Conservation (phyloP, 805 yeast species). For the Metschnikowia baotianmanensis region DNA sequence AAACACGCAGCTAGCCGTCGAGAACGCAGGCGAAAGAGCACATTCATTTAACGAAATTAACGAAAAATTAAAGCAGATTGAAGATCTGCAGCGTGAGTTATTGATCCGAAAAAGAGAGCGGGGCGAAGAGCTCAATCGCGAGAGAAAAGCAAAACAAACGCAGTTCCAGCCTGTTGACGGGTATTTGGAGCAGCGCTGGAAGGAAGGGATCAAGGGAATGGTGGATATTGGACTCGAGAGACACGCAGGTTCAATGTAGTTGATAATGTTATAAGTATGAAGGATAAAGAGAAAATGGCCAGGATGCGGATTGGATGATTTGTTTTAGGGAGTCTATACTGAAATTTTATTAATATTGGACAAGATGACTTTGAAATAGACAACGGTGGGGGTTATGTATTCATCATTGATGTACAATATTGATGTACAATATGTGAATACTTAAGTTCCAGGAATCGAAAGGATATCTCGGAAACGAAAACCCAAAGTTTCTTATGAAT, state of each 20-base stretch:
- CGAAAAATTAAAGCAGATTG: conserved; percentile 23
- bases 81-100: conserved; percentile 20
- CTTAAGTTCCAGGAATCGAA: no score
- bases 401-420: no score
- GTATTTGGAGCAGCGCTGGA: conserved; percentile 50
- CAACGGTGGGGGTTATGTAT: no score
- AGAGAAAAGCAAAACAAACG: conserved; percentile 43
- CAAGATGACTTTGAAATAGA: no score
- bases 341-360: no score
- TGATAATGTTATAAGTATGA: neutral
- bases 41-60: conserved; percentile 32
- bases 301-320: no score
- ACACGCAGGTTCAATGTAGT: neutral
- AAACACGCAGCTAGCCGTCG: conserved; percentile 34
- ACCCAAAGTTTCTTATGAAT: no score
- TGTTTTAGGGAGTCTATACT: no score
- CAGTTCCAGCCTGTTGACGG: conserved; percentile 44
- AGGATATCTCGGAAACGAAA: no score
- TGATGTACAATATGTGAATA: no score
- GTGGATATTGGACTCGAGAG: conserved; percentile 33
- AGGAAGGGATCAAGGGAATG: conserved; percentile 41
- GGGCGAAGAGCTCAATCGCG: conserved; percentile 41
- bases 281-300: neutral
- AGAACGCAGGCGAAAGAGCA: conserved; percentile 39
- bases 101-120: conserved; percentile 38